A percentile compares a stretch with the other conserved stretches of the same genome.
Evolutionary conservation across 768 basidiomycete genomes (phyloP).

Genomic region (Udeniomyces megalosporus): DNA sequence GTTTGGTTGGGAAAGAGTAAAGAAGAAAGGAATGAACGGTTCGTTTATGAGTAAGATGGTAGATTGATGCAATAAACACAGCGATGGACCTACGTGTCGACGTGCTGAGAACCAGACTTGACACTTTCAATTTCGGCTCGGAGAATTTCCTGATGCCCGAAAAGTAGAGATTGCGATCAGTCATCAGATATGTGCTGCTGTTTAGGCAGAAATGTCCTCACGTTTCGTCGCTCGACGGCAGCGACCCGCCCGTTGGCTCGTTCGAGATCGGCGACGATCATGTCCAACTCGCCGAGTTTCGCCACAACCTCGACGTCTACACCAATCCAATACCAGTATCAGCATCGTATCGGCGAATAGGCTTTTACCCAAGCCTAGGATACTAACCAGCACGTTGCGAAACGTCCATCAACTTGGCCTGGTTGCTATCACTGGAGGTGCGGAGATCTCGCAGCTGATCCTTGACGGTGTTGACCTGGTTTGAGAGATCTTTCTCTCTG

Average conservation of each 20-base stretch:
- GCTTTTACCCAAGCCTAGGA: too few relatives aligned
- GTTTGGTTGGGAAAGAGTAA: neutral
- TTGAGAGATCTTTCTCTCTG: conserved; percentile 82
- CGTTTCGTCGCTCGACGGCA: conserved; percentile 82
- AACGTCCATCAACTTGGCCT: conserved; percentile 81
- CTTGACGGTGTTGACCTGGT: conserved; percentile 76
- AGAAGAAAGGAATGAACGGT: neutral
- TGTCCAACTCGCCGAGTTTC: conserved; percentile 81
- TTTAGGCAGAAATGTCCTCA: too few relatives aligned
- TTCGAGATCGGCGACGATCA: conserved; percentile 85
- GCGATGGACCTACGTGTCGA: conserved; percentile 43
- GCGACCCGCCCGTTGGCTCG: conserved; percentile 88
- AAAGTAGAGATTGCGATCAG: neutral
- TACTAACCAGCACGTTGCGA: conserved; percentile 69
- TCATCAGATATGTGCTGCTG: too few relatives aligned
- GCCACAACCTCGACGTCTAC: conserved; percentile 84
- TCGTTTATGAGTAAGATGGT: neutral
- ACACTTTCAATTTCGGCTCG: conserved; percentile 87
- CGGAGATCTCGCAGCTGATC: conserved; percentile 80
- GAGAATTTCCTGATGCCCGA: conserved; percentile 54
- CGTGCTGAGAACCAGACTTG: conserved; percentile 56
- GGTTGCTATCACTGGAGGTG: conserved; percentile 75
- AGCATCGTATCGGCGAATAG: too few relatives aligned
- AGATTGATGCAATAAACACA: neutral
- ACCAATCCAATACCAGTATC: too few relatives aligned